Conservation (phyloP, 2,329 filamentous ascomycete genomes). For the Neofusicoccum umdonicola region DNA sequence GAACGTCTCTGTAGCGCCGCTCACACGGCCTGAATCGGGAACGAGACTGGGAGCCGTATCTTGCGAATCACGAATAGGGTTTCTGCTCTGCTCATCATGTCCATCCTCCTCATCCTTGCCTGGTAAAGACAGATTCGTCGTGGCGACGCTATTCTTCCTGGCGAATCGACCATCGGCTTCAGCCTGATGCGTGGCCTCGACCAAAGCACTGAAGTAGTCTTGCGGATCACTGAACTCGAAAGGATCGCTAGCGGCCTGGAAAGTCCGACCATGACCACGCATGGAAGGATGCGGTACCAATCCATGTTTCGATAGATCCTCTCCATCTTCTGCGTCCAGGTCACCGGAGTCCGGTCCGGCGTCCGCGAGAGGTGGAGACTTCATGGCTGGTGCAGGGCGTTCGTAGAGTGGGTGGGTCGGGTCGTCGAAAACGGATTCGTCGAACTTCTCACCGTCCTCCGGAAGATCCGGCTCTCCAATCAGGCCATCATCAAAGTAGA, state of each 20-base stretch:
- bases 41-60: conserved; percentile 43
- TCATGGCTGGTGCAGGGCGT: conserved; percentile 38
- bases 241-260: conserved; percentile 29
- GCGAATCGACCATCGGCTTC: conserved; percentile 73
- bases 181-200: conserved; percentile 75
- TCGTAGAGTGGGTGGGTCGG: conserved; percentile 44
- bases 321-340: background rate
- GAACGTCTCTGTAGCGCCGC: conserved; percentile 31
- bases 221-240: conserved; percentile 53
- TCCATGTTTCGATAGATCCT: background rate
- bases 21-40: conserved; percentile 51
- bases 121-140: conserved; percentile 25
- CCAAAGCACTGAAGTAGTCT: conserved; percentile 80
- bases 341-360: background rate
- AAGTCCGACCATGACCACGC: conserved; percentile 29
- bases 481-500: conserved; percentile 68
- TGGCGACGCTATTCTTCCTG: conserved; percentile 53
- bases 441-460: conserved; percentile 58
- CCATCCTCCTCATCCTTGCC: conserved; percentile 22
- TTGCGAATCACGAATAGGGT: conserved; percentile 20
- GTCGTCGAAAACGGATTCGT: conserved; percentile 72
- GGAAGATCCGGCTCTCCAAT: conserved; percentile 50
- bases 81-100: conserved; percentile 31
- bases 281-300: conserved; percentile 13
- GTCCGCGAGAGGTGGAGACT: background rate